Evolutionary conservation across 2,329 filamentous ascomycete genomes (phyloP), one percentile per base, ranked within the genome.

Genomic region (Ophiocordyceps camponoti-rufipedis): DNA sequence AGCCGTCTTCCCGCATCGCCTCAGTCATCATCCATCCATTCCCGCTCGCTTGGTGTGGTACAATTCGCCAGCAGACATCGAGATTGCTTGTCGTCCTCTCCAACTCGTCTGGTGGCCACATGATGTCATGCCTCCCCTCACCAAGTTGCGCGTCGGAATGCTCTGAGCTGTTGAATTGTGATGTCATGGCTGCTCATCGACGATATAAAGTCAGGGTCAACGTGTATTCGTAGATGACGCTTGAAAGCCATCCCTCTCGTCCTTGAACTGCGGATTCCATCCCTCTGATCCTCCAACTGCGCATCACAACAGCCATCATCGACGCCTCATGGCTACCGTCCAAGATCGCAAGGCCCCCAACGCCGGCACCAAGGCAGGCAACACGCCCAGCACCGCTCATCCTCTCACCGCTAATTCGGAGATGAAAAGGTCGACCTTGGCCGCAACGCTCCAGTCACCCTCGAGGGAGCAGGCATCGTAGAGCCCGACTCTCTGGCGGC

Each of bases 401-500:
- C n/a, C 39, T 45, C 45, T 28, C 38, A 39, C 32, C 42, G 13
- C 19, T 41, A 5, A 41, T 28, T 10, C 12, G 19, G 28, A 43
- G 3, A 42, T 8, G 3, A 2, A n/a, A 45, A 76, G 67, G 71
- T 74, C 48, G 62, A 61, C 16, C 60, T 61, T 41, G 66, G 69
- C 46, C 50, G 59, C 48, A 61, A 72, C 42, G 67, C 74, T 41
- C 71, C 75, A 28, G 46, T 55, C 1, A 71, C 69, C 48, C 58
- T 65, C 14, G 85, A 91, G 59, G 65, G 70, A 13, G 66, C 80
- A 5, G 85, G 85, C 45, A 54, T 68, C 28, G 70, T 89, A 1
- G 64, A 72, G 41, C 66, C 71, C 13, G 82, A 82, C 61, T 89
- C 83, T 7, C 76, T 93, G 5, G 85, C 85, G 11, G 80, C 77